phyloP scores from a whole-genome alignment of 768 basidiomycete genomes.

The Brasilioporus rufonigricans region DNA sequence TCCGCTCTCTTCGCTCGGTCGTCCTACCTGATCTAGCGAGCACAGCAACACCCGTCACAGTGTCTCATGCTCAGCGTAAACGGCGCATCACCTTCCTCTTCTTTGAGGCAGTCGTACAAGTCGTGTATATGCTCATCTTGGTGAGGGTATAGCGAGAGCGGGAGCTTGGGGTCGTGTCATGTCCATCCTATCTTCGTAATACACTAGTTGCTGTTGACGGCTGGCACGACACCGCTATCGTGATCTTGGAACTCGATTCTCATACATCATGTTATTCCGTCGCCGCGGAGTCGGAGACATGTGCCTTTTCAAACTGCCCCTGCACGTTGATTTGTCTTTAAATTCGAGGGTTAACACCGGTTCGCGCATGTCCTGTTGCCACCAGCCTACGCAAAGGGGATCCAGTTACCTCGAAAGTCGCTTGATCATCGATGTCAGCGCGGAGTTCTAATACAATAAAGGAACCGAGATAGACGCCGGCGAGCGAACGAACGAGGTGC shows the following conservation, averaged over 20 bases:
- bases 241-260: too few relatives aligned
- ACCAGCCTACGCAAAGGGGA: too few relatives aligned
- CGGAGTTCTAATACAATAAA: background rate
- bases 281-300: too few relatives aligned
- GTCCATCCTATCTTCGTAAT: conserved; percentile 1
- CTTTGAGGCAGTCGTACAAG: conserved; percentile 76
- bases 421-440: too few relatives aligned
- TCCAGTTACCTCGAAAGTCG: too few relatives aligned
- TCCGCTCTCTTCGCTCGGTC: conserved; percentile 89
- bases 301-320: too few relatives aligned
- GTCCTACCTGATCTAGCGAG: conserved; percentile 76
- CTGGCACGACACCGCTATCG: too few relatives aligned
- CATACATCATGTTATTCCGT: too few relatives aligned
- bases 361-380: too few relatives aligned
- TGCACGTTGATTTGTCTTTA: too few relatives aligned
- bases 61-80: conserved; percentile 78
- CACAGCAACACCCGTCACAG: conserved; percentile 46
- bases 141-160: conserved; percentile 48
- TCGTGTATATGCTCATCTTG: conserved; percentile 83
- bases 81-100: conserved; percentile 88
- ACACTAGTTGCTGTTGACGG: background rate
- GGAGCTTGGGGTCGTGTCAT: background rate
- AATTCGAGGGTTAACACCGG: too few relatives aligned
- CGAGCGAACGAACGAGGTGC: conserved; percentile 10
- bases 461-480: conserved; percentile 5